Conservation (phyloP, 345 rosid genomes). For the Mallotus nudiflorus region DNA sequence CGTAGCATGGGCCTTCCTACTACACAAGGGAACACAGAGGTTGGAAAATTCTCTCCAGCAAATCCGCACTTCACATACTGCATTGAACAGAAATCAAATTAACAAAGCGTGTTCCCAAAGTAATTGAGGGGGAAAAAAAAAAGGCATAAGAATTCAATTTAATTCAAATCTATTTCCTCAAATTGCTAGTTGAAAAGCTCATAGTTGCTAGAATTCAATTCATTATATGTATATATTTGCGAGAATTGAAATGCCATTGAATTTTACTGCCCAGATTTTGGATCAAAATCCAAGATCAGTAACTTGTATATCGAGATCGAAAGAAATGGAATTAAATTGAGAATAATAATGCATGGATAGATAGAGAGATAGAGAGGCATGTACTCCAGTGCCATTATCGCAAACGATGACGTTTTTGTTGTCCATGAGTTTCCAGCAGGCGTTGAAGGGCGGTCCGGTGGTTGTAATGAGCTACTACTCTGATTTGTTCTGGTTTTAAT, state of each 20-base stretch:
- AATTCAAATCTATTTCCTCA: too few relatives aligned
- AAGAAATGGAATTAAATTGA: background rate
- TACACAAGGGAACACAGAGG: conserved; percentile 92
- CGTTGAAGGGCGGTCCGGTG: too few relatives aligned
- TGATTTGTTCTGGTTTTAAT: background rate
- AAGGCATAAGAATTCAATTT: background rate
- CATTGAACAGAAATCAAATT: conserved; percentile 20
- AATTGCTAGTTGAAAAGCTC: too few relatives aligned
- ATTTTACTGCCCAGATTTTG: too few relatives aligned
- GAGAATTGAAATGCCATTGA: too few relatives aligned
- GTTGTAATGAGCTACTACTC: background rate
- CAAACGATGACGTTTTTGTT: conserved; percentile 82
- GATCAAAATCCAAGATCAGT: background rate
- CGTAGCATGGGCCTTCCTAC: conserved; percentile 94
- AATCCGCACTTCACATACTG: conserved; percentile 99
- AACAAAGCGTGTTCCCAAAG: background rate
- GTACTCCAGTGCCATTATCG: conserved; percentile 98
- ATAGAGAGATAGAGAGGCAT: background rate
- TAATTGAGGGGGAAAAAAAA: too few relatives aligned
- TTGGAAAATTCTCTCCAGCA: conserved; percentile 96
- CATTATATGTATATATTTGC: too few relatives aligned
- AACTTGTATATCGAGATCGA: too few relatives aligned
- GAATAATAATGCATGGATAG: background rate
- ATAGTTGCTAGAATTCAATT: too few relatives aligned
- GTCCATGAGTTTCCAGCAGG: too few relatives aligned